A percentile compares a stretch with the other conserved stretches of the same genome.
Evolutionary conservation across 176 grass and related monocot genomes (phyloP).

Genomic region (Cenchrus purpureus): DNA sequence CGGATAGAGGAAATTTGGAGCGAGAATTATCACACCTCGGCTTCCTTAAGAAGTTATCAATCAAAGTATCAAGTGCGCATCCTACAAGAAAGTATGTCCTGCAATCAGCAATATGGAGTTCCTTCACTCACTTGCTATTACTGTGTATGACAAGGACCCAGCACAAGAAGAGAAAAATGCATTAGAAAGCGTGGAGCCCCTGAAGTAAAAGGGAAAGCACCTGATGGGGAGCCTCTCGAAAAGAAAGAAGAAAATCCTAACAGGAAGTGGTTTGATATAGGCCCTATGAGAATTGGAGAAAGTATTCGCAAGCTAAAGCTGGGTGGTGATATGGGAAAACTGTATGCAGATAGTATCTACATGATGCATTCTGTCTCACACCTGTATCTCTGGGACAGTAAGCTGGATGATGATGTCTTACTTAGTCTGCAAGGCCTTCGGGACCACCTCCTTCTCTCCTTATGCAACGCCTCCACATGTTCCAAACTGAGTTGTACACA

Average conservation of each 20-base stretch:
- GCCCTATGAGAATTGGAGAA: neutral
- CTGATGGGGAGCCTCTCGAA: no score
- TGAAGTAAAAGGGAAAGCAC: no score
- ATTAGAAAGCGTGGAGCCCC: neutral
- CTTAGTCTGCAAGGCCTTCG: neutral
- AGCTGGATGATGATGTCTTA: neutral
- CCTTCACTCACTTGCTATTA: neutral
- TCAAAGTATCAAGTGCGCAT: neutral
- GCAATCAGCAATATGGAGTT: neutral
- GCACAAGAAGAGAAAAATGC: neutral
- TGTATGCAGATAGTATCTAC: neutral
- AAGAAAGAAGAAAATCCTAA: no score
- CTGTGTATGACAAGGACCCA: neutral
- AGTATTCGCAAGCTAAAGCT: slow-evolving; percentile 23
- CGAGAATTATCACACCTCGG: neutral
- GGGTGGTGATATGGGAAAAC: slow-evolving; percentile 14
- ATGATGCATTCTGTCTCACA: slow-evolving; percentile 4
- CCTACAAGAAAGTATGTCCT: neutral
- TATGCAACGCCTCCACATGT: neutral
- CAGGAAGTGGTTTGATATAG: no score
- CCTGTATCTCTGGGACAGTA: slow-evolving; percentile 27
- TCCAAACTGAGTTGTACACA: neutral
- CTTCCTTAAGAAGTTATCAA: neutral
- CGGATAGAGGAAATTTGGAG: neutral
- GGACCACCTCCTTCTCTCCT: neutral